Base-by-base conservation (phyloP, 257 asterid genomes). In the Salvia splendens region DNA sequence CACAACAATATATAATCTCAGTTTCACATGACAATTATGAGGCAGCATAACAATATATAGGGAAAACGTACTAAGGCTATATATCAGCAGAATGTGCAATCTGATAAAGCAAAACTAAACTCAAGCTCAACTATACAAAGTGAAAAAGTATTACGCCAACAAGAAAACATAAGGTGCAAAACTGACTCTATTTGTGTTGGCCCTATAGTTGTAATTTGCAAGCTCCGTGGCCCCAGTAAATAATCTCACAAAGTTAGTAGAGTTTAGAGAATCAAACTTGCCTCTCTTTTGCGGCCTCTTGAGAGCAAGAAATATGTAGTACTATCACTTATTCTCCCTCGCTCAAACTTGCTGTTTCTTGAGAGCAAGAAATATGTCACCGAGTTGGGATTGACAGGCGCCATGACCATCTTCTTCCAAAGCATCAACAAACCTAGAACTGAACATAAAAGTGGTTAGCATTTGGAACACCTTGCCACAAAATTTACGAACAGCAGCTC, bases 401-500 rank as follows among this genome's bases (percentile, higher is more conserved):
- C 81, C 53, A 20, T 75, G 81, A 6, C 73, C 81, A 16, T 87
- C 95, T 5, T 87, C 73, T 66, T 81, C 93, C 88, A 94, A 70
- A 28, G 80, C 73, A 67, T 81, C 73, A 10, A 88, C 84, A 70
- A 91, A 89, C 15, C 71, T 61, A 2, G 73, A 28, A 9, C 57
- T 30, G 74, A 85, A 71, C 28, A 84, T 54, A 61, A 28, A 80
- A 35, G 58, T 72, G 0, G 72, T 83, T 15, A 94, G 14, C 12
- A 84, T 80, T 76, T 84, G 95, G 71, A 91, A 82, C 20, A 91
- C 80, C 78, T 84, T 91, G 61, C 86, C 71, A 55, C 96, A 91
- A 73, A 91, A 94, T 65, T 83, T 94, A 0, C 93, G 92, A 48
- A 94, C 96, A 40, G 84, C 96, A 7, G 87, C 96, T 16, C 93